Conservation (phyloP, 23 red algal species). For the Agarophyton chilense region DNA sequence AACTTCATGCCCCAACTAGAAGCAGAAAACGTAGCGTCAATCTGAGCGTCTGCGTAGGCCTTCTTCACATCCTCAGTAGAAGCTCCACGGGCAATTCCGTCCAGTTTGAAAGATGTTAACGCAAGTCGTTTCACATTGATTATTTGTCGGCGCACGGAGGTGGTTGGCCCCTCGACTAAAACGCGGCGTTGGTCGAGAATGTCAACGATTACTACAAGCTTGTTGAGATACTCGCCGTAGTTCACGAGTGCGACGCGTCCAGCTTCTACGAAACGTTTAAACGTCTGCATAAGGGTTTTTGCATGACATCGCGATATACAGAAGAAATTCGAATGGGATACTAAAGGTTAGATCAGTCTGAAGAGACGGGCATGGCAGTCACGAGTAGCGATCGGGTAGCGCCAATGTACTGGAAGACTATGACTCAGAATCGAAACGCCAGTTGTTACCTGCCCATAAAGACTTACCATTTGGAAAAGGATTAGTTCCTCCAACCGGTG, state of each 20-base stretch:
- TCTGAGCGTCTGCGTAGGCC: constrained; percentile 67
- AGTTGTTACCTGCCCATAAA: not conserved
- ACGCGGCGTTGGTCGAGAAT: constrained; percentile 86
- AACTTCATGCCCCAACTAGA: constrained; percentile 93
- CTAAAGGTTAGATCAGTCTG: not conserved
- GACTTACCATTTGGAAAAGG: not conserved
- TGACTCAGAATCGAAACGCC: not conserved
- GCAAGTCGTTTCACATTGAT: constrained; percentile 82
- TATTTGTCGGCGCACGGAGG: constrained; percentile 65
- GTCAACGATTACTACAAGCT: constrained; percentile 92
- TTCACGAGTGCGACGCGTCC: constrained; percentile 84
- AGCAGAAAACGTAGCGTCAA: constrained; percentile 54
- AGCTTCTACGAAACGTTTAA: constrained; percentile 87
- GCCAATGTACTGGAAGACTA: no score
- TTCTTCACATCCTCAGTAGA: constrained; percentile 35
- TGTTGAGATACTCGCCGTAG: constrained; percentile 78
- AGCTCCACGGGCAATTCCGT: constrained; percentile 68
- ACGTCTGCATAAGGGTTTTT: no score
- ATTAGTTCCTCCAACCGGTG: not conserved
- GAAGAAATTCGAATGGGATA: not conserved
- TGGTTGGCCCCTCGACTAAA: constrained; percentile 74
- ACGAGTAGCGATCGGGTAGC: no score
- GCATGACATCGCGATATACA: no score
- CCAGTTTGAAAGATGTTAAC: constrained; percentile 77
- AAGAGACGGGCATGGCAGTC: no score